Evolutionary conservation across 2,329 filamentous ascomycete species (phyloP).

Genomic region (Lanzia echinophila): DNA sequence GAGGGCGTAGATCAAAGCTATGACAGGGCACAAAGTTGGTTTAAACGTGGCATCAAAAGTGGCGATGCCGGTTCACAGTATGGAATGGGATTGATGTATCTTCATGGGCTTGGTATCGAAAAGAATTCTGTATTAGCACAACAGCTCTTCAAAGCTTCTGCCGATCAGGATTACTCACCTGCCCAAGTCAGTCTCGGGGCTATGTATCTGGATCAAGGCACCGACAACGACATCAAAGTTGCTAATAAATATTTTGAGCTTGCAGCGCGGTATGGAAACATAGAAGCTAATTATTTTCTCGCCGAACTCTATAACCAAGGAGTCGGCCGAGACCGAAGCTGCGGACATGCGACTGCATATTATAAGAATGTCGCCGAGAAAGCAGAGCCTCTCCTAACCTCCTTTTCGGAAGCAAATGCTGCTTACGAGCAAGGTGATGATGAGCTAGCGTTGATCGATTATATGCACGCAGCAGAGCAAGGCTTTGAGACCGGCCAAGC

Average conservation of each 20-base stretch:
- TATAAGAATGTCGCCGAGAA: conserved; percentile 58
- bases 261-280: conserved; percentile 59
- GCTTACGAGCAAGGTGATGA: conserved; percentile 58
- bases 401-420: conserved; percentile 59
- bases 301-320: conserved; percentile 62
- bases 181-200: conserved; percentile 62
- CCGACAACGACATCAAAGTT: conserved; percentile 34
- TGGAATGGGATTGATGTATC: conserved; percentile 62
- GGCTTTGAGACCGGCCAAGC: conserved; percentile 65
- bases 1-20: conserved; percentile 63
- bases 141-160: conserved; percentile 58
- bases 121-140: conserved; percentile 55
- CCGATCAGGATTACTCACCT: conserved; percentile 60
- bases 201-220: conserved; percentile 63
- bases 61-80: conserved; percentile 65
- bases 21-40: conserved; percentile 59
- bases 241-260: conserved; percentile 65
- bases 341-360: conserved; percentile 59
- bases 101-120: conserved; percentile 58
- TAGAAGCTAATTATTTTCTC: conserved; percentile 68
- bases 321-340: conserved; percentile 59
- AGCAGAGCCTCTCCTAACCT: conserved; percentile 50
- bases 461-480: conserved; percentile 69
- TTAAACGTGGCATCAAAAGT: conserved; percentile 54
- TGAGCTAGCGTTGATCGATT: conserved; percentile 56